Evolutionary conservation across 2,329 filamentous ascomycete species (phyloP).

Genomic region (Talaromyces sp.): DNA sequence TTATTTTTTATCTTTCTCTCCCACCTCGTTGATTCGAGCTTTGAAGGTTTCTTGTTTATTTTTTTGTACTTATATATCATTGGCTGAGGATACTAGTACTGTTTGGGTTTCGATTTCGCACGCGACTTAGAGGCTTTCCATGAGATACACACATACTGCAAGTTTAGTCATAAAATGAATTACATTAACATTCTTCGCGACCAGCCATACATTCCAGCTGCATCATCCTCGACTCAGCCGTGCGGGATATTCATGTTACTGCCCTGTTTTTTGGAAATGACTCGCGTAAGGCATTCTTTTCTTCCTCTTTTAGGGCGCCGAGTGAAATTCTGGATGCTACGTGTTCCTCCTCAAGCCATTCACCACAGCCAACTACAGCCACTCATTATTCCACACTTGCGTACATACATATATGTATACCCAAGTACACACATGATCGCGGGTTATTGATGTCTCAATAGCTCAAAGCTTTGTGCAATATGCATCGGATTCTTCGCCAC

Average conservation of each 20-base stretch:
- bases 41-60: conserved; percentile 1
- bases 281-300: conserved; percentile 7
- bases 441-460: conserved; percentile 4
- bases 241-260: neutral
- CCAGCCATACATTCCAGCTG: conserved; percentile 19
- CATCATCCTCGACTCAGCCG: conserved; percentile 8
- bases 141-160: neutral
- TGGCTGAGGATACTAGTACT: neutral
- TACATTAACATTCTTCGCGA: conserved; percentile 13
- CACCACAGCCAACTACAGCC: neutral
- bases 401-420: neutral
- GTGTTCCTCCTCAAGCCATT: neutral
- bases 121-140: neutral
- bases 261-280: neutral
- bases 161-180: neutral
- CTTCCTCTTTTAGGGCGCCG: neutral
- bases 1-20: neutral
- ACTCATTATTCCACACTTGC: neutral
- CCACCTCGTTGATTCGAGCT: conserved; percentile 1
- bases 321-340: neutral
- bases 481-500: conserved; percentile 13
- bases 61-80: conserved; percentile 9
- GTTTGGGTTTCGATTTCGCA: neutral
- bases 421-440: neutral
- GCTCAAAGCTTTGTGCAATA: conserved; percentile 1